Conservation (phyloP, 345 rosid species). For the Kandelia obovata region DNA sequence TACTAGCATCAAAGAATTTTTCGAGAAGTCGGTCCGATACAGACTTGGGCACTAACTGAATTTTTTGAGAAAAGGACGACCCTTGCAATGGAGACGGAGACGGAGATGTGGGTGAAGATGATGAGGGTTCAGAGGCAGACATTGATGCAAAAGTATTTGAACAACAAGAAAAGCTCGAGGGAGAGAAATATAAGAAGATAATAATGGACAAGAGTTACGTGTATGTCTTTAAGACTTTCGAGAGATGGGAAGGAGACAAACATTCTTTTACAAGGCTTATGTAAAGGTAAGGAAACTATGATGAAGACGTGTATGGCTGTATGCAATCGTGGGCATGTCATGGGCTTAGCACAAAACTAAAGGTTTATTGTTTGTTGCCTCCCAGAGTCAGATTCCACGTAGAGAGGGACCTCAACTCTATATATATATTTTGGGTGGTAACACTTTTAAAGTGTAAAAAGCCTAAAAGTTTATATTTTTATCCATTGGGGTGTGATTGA, state of each 20-base stretch:
- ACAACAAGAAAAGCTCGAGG: not conserved
- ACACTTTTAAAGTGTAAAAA: not conserved
- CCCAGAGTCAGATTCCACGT: conserved; percentile 5
- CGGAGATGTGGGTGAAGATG: conserved; percentile 28
- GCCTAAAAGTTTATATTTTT: not conserved
- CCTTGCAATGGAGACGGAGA: conserved; percentile 4
- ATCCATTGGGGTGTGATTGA: not conserved
- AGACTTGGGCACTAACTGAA: conserved; percentile 52
- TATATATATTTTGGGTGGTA: conserved; percentile 5
- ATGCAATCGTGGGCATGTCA: conserved; percentile 31
- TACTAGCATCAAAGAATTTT: conserved; percentile 58
- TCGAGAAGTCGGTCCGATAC: conserved; percentile 60
- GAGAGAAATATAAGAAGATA: not conserved
- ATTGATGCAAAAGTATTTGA: not conserved
- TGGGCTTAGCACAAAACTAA: conserved; percentile 23
- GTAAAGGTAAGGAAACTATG: conserved; percentile 19
- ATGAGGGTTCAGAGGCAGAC: conserved; percentile 25
- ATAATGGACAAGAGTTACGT: not conserved
- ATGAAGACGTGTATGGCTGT: conserved; percentile 49
- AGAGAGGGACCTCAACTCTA: not conserved
- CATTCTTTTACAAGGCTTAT: conserved; percentile 3
- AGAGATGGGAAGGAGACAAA: conserved; percentile 10
- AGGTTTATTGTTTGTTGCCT: not conserved
- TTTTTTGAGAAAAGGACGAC: conserved; percentile 17
- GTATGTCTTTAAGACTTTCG: not conserved